A percentile compares a stretch with the other conserved stretches of the same genome.
Conservation (phyloP, 1,139 yeast genomes). For the Geotrichum bryndzae region DNA sequence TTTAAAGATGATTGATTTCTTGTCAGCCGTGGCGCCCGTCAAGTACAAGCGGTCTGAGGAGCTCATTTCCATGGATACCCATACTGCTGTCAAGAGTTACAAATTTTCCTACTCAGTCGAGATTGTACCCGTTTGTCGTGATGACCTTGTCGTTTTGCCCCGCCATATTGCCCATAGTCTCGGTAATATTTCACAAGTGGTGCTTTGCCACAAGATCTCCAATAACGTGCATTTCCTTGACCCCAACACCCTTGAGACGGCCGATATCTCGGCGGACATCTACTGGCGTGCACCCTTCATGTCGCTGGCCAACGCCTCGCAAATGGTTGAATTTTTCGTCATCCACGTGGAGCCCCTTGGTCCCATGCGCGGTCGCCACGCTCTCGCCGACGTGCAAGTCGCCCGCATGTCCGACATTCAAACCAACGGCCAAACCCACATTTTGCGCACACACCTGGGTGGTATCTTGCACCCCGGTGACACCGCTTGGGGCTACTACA, state of each 20-base stretch:
- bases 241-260: constrained; percentile 71
- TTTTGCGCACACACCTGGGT: constrained; percentile 85
- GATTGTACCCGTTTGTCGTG: constrained; percentile 95
- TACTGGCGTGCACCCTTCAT: constrained; percentile 87
- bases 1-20: constrained; percentile 84
- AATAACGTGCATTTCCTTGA: constrained; percentile 83
- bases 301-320: constrained; percentile 69
- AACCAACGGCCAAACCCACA: constrained; percentile 67
- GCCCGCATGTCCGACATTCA: constrained; percentile 86
- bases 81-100: constrained; percentile 79
- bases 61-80: constrained; percentile 86
- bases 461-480: constrained; percentile 95
- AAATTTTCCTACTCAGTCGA: constrained; percentile 92
- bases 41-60: constrained; percentile 83
- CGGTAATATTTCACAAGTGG: constrained; percentile 80
- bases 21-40: constrained; percentile 81
- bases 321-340: constrained; percentile 81
- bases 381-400: constrained; percentile 83
- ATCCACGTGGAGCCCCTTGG: constrained; percentile 95
- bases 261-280: constrained; percentile 68
- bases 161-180: constrained; percentile 72
- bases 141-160: constrained; percentile 88
- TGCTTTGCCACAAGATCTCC: constrained; percentile 75
- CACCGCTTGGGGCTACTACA: constrained; percentile 82
- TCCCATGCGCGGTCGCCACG: constrained; percentile 68